Percentiles rank a stretch among this genome's conserved stretches.
Evolutionary conservation across 768 basidiomycete species (phyloP).

Genomic region (Dioszegia aurantiaca): DNA sequence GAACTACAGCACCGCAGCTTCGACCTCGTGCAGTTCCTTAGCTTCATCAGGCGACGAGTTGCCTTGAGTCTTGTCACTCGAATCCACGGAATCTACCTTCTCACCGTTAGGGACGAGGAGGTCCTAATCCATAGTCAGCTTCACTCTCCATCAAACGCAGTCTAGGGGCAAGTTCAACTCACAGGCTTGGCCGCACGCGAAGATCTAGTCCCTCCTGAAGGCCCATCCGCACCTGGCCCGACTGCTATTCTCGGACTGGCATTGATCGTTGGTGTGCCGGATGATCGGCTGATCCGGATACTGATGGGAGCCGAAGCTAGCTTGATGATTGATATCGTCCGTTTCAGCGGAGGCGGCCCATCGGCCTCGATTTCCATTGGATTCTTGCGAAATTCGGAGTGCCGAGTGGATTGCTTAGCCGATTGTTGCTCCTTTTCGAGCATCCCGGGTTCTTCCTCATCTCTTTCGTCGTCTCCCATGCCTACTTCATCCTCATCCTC

Average conservation of each 20-base stretch:
- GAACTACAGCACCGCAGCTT: slow-evolving; percentile 32
- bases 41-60: slow-evolving; percentile 24
- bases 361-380: slow-evolving; percentile 19
- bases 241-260: no score
- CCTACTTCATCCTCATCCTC: not conserved
- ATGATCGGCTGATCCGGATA: slow-evolving; percentile 1
- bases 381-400: not conserved
- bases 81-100: no score
- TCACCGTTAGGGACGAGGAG: no score
- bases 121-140: slow-evolving; percentile 10
- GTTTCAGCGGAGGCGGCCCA: slow-evolving; percentile 29
- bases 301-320: not conserved
- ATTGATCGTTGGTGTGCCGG: not conserved
- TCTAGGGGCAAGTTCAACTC: no score
- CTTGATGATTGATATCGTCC: slow-evolving; percentile 19
- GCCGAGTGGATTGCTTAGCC: no score
- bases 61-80: no score
- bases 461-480: not conserved
- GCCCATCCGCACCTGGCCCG: no score
- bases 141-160: no score
- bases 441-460: not conserved
- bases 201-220: no score
- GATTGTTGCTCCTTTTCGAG: not conserved
- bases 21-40: slow-evolving; percentile 35
- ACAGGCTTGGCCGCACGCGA: not conserved